Evolutionary conservation across 75 land plant genomes (phyloP).

Genomic region (Adiantum capillusveneris): DNA sequence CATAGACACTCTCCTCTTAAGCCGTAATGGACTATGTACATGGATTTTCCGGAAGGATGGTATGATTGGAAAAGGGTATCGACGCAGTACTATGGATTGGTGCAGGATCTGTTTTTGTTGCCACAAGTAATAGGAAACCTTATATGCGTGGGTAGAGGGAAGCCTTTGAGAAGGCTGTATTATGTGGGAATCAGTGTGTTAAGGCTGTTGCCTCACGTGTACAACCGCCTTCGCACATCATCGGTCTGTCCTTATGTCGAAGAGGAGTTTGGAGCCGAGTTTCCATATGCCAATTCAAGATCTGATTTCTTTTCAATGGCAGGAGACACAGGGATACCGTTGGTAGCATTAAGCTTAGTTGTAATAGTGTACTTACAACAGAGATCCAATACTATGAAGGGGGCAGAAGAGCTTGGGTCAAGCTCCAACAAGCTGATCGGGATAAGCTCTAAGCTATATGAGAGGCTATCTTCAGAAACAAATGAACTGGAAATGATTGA

Average conservation of each 20-base stretch:
- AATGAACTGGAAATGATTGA: neutral
- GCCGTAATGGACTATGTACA: neutral
- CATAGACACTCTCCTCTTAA: neutral
- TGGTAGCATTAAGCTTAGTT: constrained; percentile 10
- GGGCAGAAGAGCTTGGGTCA: neutral
- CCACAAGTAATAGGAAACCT: constrained; percentile 6
- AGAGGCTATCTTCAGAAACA: neutral
- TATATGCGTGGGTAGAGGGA: constrained; percentile 3
- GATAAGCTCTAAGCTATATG: neutral
- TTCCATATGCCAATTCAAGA: constrained; percentile 11
- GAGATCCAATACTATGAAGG: constrained; percentile 10
- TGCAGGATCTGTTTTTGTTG: constrained; percentile 17
- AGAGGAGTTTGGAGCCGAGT: neutral
- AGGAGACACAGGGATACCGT: constrained; percentile 11
- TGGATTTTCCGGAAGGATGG: constrained; percentile 8
- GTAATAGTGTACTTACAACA: constrained; percentile 14
- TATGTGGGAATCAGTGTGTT: constrained; percentile 15
- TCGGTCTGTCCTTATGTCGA: constrained; percentile 1
- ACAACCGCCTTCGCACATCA: constrained; percentile 5
- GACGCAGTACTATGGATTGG: constrained; percentile 11
- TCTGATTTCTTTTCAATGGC: constrained; percentile 10
- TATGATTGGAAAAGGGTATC: neutral
- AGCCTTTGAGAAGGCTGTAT: constrained; percentile 7
- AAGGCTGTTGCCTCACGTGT: constrained; percentile 17
- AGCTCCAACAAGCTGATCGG: neutral